Conservation (phyloP, 2,329 filamentous ascomycete genomes). For the Fusarium euwallaceae region DNA sequence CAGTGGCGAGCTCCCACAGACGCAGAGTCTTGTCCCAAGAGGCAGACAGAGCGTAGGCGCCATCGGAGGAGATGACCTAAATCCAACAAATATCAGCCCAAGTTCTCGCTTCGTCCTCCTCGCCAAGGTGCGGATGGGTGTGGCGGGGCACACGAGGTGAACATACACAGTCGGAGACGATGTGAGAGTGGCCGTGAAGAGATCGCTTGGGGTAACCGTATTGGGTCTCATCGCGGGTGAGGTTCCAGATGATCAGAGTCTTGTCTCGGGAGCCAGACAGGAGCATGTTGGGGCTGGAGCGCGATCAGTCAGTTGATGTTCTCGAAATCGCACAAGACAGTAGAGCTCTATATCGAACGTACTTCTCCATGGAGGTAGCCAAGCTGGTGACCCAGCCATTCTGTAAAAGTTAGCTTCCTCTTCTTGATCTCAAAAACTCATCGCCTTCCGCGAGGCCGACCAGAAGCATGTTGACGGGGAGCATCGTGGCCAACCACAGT, state of each 20-base stretch:
- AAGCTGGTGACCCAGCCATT: conserved; percentile 99
- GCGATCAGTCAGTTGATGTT: conserved; percentile 31
- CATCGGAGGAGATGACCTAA: conserved; percentile 98
- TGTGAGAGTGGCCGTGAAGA: conserved; percentile 99
- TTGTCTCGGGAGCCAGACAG: conserved; percentile 98
- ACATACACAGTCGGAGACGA: conserved; percentile 99
- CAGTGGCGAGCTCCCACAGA: conserved; percentile 98
- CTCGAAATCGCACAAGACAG: conserved; percentile 7
- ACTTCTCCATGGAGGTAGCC: conserved; percentile 99
- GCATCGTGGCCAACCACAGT: conserved; percentile 31
- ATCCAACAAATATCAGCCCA: conserved; percentile 43
- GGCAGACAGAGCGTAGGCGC: conserved; percentile 97
- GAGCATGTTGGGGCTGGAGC: conserved; percentile 94
- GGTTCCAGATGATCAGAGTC: conserved; percentile 99
- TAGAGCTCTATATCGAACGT: conserved; percentile 55
- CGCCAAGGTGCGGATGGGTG: conserved; percentile 15
- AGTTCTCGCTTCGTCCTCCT: conserved; percentile 28
- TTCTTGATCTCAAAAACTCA: conserved; percentile 14
- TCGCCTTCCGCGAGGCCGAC: conserved; percentile 25
- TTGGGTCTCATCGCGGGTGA: conserved; percentile 97
- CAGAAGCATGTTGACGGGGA: conserved; percentile 24
- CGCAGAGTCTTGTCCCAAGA: conserved; percentile 99
- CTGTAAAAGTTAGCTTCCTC: conserved; percentile 55
- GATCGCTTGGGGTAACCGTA: conserved; percentile 99
- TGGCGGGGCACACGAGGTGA: conserved; percentile 39